A percentile compares a stretch with the other conserved stretches of the same genome.
phyloP scores from a whole-genome alignment of 1,139 yeast genomes.

The Candida freyschussii region DNA sequence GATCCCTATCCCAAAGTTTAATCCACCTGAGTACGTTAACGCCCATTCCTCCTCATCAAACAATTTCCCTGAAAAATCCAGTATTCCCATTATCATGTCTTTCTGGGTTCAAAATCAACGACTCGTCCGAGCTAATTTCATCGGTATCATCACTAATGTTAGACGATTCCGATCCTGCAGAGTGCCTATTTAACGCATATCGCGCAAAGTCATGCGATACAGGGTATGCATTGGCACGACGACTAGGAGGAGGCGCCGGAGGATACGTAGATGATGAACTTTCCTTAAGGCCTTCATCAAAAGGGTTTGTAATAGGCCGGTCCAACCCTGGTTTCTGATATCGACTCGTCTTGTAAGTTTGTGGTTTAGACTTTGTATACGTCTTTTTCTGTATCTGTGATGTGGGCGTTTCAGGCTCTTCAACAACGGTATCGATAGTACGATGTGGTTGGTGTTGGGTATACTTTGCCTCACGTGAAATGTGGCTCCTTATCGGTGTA shows the following conservation, averaged over 20 bases:
- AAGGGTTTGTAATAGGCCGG: conserved; percentile 16
- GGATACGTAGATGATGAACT: no score
- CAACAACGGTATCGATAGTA: conserved; percentile 28
- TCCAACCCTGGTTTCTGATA: conserved; percentile 17
- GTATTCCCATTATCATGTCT: conserved; percentile 4
- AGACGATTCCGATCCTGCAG: conserved; percentile 21
- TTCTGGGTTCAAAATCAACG: conserved; percentile 14
- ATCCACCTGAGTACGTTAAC: not conserved
- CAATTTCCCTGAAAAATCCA: conserved; percentile 24
- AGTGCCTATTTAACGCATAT: conserved; percentile 19
- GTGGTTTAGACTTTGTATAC: conserved; percentile 3
- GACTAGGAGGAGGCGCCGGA: conserved; percentile 21
- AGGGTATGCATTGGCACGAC: conserved; percentile 11
- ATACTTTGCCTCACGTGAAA: conserved; percentile 1
- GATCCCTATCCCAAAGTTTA: not conserved
- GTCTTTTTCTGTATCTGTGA: conserved; percentile 3
- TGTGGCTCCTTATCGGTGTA: conserved; percentile 6
- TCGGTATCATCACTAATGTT: conserved; percentile 21
- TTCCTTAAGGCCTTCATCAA: conserved; percentile 9
- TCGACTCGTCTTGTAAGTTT: conserved; percentile 11
- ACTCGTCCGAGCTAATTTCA: conserved; percentile 22
- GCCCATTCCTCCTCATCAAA: no score
- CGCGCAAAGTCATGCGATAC: conserved; percentile 12
- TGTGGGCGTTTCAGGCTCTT: conserved; percentile 21
- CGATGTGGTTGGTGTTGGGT: conserved; percentile 8